A percentile compares a stretch with the other conserved stretches of the same genome.
phyloP scores from a whole-genome alignment of 2,329 filamentous ascomycete genomes.

The Chrysoporthe deuterocubensis region DNA sequence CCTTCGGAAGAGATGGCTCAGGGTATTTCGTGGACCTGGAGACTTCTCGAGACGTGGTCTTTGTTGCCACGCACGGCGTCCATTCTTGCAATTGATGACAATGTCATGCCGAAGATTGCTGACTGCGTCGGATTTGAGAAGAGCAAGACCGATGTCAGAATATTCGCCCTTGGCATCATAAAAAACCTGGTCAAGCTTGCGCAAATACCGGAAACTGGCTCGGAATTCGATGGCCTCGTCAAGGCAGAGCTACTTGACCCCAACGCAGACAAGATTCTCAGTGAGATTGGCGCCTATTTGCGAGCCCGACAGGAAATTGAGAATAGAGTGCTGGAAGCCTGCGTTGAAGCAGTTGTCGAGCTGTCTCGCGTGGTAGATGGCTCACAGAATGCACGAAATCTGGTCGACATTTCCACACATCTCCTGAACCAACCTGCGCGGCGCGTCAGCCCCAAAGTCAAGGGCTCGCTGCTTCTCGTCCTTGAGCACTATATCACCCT shows the following conservation, averaged over 20 bases:
- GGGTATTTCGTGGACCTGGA: slow-evolving; percentile 81
- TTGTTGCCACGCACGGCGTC: slow-evolving; percentile 66
- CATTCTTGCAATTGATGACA: slow-evolving; percentile 66
- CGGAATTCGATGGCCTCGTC: slow-evolving; percentile 61
- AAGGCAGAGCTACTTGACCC: slow-evolving; percentile 59
- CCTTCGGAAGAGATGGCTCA: slow-evolving; percentile 87
- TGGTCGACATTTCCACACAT: slow-evolving; percentile 80
- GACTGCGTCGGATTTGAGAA: slow-evolving; percentile 73
- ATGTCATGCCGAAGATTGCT: slow-evolving; percentile 72
- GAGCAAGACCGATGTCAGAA: slow-evolving; percentile 73
- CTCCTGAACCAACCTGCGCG: slow-evolving; percentile 84
- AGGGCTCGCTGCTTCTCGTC: slow-evolving; percentile 78
- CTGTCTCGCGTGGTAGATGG: slow-evolving; percentile 72
- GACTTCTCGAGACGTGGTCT: slow-evolving; percentile 82
- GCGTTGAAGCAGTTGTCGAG: slow-evolving; percentile 78
- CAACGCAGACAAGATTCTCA: slow-evolving; percentile 63
- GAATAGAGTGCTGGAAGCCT: slow-evolving; percentile 77
- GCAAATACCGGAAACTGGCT: slow-evolving; percentile 56
- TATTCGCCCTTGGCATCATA: slow-evolving; percentile 79
- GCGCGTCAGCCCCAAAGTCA: slow-evolving; percentile 80
- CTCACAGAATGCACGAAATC: slow-evolving; percentile 70
- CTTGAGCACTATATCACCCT: slow-evolving; percentile 79
- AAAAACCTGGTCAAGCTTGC: slow-evolving; percentile 68
- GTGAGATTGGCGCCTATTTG: slow-evolving; percentile 71
- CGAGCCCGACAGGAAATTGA: slow-evolving; percentile 59